Evolutionary conservation across 371 early-diverging fungal genomes (phyloP), one percentile per base, ranked within the genome.

Genomic region (Circinella umbellata): DNA sequence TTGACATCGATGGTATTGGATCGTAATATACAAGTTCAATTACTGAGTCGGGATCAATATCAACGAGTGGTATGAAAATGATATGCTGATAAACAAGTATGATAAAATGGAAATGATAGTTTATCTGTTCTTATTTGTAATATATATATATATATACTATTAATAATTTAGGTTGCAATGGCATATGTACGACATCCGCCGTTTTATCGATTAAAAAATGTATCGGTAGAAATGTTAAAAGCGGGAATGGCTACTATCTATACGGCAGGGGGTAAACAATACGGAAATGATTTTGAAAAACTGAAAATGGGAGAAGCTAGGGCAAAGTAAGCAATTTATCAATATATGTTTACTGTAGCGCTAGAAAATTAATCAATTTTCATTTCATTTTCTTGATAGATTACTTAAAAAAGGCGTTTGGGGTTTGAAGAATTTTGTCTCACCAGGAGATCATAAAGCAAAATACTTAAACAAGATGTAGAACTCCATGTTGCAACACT

Each of bases 161-260:
- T 27, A 27, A 27, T 27, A 27, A 27, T 27, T 42, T 11, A 88
- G 88, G 87, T 92, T 7, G 87, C 82, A 3, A 89, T 92, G 88
- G 91, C 88, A 7, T 89, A 83, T 76, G 80, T 83, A 7, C 83
- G 88, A 34, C 42, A 70, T 20, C 75, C 68, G 27, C 88, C 73
- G 46, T 86, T 74, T 69, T 86, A 59, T 70, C 70, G 65, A 66
- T 80, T 53, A 68, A 83, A 78, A 36, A 92, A 94, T 73, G 86
- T 94, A 11, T 89, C 92, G 46, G 66, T 85, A 1, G 89, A 91
- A 66, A 89, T 94, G 91, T 71, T 92, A 7, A 77, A 83, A 70
- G 73, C 74, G 17, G 95, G 95, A 5, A 73, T 85, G 66, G 94
- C 91, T 20, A 85, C 86, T 36, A 80, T 94, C 17, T 94, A 94